phyloP scores from a whole-genome alignment of 2,329 filamentous ascomycete genomes.

The Cadophora gregata region DNA sequence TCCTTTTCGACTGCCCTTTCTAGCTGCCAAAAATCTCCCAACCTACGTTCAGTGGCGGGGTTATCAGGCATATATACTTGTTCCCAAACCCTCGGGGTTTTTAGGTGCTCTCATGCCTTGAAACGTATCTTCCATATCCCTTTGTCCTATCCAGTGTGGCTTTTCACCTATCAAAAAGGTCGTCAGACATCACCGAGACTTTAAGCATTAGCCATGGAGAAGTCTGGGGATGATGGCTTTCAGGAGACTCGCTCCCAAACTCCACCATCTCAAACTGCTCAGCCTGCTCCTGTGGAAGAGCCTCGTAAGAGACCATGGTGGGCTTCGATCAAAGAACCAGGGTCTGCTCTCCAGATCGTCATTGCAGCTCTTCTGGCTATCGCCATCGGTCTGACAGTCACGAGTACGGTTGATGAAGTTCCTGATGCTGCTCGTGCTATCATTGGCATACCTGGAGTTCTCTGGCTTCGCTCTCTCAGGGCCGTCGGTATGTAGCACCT shows the following conservation, averaged over 20 bases:
- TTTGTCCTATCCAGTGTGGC: not conserved
- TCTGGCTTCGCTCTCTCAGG: slow-evolving; percentile 13
- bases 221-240: not conserved
- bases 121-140: not conserved
- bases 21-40: not conserved
- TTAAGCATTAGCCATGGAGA: not conserved
- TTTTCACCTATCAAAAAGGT: not conserved
- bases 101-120: not conserved
- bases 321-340: slow-evolving; percentile 12
- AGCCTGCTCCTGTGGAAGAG: not conserved
- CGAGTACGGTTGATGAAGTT: slow-evolving; percentile 7
- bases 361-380: slow-evolving; percentile 15
- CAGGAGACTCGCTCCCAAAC: slow-evolving; percentile 8
- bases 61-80: slow-evolving; percentile 8
- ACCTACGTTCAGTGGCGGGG: not conserved
- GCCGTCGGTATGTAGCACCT: slow-evolving; percentile 7
- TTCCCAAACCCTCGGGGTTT: not conserved
- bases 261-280: not conserved
- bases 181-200: too few relatives aligned
- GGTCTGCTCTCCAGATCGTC: slow-evolving; percentile 19
- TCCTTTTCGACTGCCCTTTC: not conserved
- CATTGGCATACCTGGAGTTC: slow-evolving; percentile 8
- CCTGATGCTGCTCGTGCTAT: slow-evolving; percentile 14
- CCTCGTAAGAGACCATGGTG: slow-evolving; percentile 11
- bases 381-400: slow-evolving; percentile 13